phyloP scores from a whole-genome alignment of 495 filamentous ascomycete species.

The Xylaria intraflava region DNA sequence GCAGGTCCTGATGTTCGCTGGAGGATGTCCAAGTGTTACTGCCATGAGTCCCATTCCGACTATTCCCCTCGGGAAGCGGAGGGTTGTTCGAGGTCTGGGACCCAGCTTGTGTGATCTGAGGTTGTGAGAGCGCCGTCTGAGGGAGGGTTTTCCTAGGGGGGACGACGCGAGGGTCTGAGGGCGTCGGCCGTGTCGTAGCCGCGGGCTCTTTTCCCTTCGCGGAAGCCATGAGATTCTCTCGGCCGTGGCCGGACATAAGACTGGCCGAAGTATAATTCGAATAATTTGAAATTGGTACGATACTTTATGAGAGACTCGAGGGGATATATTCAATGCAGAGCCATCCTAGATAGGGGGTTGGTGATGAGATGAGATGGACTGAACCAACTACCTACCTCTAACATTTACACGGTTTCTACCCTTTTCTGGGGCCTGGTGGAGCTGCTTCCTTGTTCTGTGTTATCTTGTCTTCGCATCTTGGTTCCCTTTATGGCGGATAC shows the following conservation, averaged over 20 bases:
- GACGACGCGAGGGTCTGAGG: neutral
- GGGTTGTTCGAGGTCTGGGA: slow-evolving; percentile 11
- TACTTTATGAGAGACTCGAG: neutral
- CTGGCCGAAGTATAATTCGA: neutral
- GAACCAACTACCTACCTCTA: neutral
- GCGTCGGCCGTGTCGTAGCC: slow-evolving; percentile 6
- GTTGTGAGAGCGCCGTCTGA: slow-evolving; percentile 17
- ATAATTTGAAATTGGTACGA: neutral
- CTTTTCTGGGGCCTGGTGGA: neutral
- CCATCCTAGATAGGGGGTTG: neutral
- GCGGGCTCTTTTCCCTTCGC: slow-evolving; percentile 8
- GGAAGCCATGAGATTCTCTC: slow-evolving; percentile 7
- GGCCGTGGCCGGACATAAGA: slow-evolving; percentile 9
- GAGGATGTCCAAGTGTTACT: slow-evolving; percentile 43
- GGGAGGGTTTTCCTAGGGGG: slow-evolving; percentile 8
- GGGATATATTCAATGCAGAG: neutral
- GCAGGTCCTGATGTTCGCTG: slow-evolving; percentile 27
- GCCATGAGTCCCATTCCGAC: slow-evolving; percentile 17
- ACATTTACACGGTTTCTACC: no score
- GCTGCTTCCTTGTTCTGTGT: neutral
- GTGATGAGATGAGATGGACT: neutral
- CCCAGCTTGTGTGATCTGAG: slow-evolving; percentile 1
- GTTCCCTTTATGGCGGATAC: neutral
- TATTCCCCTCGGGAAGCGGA: neutral
- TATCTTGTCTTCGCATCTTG: neutral